Percentiles rank a stretch among this genome's conserved stretches.
phyloP scores from a whole-genome alignment of 2,329 filamentous ascomycete species.

The Ceratocystis ficicola region DNA sequence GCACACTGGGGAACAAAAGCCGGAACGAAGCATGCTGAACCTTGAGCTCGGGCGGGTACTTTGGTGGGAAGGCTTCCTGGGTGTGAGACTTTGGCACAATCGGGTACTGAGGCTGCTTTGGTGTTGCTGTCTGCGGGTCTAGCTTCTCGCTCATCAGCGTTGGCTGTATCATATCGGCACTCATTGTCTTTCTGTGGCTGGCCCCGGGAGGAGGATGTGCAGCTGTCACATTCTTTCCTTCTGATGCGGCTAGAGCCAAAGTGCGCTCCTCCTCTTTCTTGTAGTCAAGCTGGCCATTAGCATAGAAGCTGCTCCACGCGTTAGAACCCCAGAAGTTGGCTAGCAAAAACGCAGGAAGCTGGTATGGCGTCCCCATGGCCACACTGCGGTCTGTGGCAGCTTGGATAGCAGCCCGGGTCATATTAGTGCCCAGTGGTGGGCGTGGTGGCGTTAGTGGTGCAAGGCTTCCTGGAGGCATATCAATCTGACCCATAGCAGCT shows the following conservation, averaged over 20 bases:
- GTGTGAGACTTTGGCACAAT: slow-evolving; percentile 28
- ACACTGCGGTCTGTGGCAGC: slow-evolving; percentile 66
- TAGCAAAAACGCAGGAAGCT: slow-evolving; percentile 72
- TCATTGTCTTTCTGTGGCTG: slow-evolving; percentile 23
- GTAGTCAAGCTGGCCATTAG: slow-evolving; percentile 24
- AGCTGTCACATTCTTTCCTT: slow-evolving; percentile 19
- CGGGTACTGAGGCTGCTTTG: neutral
- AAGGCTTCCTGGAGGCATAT: slow-evolving; percentile 48
- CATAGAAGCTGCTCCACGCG: slow-evolving; percentile 48
- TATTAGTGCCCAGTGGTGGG: slow-evolving; percentile 68
- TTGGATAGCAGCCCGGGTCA: slow-evolving; percentile 75
- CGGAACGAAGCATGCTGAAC: slow-evolving; percentile 89
- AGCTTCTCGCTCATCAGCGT: slow-evolving; percentile 17
- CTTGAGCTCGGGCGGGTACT: slow-evolving; percentile 70
- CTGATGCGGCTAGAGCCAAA: slow-evolving; percentile 18
- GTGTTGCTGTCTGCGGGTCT: neutral
- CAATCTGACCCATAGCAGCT: slow-evolving; percentile 29
- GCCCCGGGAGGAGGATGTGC: neutral
- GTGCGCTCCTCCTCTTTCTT: slow-evolving; percentile 20
- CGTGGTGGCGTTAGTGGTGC: slow-evolving; percentile 74
- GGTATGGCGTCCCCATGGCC: slow-evolving; percentile 47
- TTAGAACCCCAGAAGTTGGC: slow-evolving; percentile 90
- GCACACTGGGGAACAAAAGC: slow-evolving; percentile 73
- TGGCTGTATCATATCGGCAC: slow-evolving; percentile 16
- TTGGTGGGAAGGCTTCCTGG: slow-evolving; percentile 48